A percentile compares a stretch with the other conserved stretches of the same genome.
These are phyloP conservation scores for Inga leiocalycina DNA, from an alignment of 306 rosid species.

Conservation along the genomic window DNA sequence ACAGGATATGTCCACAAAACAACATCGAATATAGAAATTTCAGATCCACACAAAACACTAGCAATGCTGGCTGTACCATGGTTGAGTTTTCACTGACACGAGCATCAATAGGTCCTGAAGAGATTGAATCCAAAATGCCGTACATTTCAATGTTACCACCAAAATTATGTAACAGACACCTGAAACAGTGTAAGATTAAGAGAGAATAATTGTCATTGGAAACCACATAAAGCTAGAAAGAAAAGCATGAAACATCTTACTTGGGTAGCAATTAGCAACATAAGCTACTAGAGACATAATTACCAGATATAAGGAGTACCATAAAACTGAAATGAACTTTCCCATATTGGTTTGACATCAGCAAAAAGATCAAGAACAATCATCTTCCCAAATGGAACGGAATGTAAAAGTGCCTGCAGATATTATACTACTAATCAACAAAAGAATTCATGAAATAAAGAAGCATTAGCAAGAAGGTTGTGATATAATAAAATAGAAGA, in stretches of 20 bases:
- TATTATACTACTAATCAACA: constrained; percentile 18
- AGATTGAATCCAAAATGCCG: constrained; percentile 73
- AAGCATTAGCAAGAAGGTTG: background rate
- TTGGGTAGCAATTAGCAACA: constrained; percentile 11
- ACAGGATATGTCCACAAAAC: background rate
- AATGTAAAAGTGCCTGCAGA: constrained; percentile 90
- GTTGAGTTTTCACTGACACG: constrained; percentile 81
- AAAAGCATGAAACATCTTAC: constrained; percentile 5
- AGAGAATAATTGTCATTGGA: constrained; percentile 6
- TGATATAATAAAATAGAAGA: background rate
- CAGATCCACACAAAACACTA: background rate
- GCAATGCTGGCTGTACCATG: constrained; percentile 61
- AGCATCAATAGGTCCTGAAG: constrained; percentile 91
- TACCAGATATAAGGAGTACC: constrained; percentile 96
- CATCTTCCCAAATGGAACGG: constrained; percentile 92
- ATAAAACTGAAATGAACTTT: constrained; percentile 81
- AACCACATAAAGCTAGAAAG: background rate
- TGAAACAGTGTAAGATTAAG: constrained; percentile 38
- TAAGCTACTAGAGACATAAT: constrained; percentile 31
- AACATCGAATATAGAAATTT: constrained; percentile 6
- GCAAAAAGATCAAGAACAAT: constrained; percentile 97
- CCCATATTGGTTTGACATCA: constrained; percentile 94
- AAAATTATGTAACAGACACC: constrained; percentile 95
- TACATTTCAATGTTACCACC: constrained; percentile 99
- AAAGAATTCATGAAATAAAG: background rate